These are phyloP conservation scores for Ciborinia camelliae DNA, from an alignment of 2,329 filamentous ascomycete genomes.

Conservation along the genomic window DNA sequence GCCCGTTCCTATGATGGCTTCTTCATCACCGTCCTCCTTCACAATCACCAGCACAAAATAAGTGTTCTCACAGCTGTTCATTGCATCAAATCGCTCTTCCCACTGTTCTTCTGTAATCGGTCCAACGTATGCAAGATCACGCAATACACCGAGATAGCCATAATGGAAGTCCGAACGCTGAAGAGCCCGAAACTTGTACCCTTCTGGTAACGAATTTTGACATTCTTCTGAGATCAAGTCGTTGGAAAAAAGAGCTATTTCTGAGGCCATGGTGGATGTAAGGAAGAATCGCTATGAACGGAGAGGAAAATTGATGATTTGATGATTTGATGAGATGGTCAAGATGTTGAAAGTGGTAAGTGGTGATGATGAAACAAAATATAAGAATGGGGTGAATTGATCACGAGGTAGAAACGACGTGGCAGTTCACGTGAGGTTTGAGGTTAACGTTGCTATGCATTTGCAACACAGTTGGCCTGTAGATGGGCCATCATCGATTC, in stretches of 20 bases:
- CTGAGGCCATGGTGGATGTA: neutral
- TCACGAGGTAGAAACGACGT: constrained; percentile 4
- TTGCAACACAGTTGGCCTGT: neutral
- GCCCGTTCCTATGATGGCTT: constrained; percentile 76
- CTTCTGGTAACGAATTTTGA: constrained; percentile 6
- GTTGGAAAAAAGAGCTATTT: constrained; percentile 8
- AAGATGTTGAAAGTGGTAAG: neutral
- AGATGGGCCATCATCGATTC: too few relatives aligned
- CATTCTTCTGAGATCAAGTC: constrained; percentile 10
- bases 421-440: neutral
- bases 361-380: neutral
- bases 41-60: constrained; percentile 82
- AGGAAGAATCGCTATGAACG: neutral
- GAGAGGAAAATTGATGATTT: neutral
- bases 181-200: constrained; percentile 17
- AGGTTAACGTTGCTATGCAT: too few relatives aligned
- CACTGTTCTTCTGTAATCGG: constrained; percentile 74
- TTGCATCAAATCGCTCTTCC: constrained; percentile 75
- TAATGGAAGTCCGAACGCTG: constrained; percentile 12
- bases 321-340: neutral
- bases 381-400: constrained; percentile 6
- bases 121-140: constrained; percentile 53
- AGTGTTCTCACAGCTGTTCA: constrained; percentile 55
- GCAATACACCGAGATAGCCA: constrained; percentile 13
- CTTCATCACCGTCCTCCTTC: constrained; percentile 56